Evolutionary conservation across 2,329 filamentous ascomycete genomes (phyloP).

Genomic region (Aspergillus carbonarius): DNA sequence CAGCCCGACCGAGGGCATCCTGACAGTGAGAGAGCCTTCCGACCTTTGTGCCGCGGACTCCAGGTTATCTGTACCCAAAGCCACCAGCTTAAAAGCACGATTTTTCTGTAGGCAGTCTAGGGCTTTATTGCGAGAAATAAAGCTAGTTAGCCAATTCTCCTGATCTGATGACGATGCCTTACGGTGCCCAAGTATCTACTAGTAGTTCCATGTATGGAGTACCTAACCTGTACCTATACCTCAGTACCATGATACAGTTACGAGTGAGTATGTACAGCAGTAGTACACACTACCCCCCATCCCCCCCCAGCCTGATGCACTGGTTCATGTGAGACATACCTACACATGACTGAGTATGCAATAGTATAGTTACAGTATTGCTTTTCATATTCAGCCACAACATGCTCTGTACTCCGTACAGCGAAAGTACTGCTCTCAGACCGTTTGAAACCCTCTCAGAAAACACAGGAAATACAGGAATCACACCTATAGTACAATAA

Average conservation of each 20-base stretch:
- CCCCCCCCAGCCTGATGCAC: not conserved
- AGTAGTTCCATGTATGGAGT: not conserved
- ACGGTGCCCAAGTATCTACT: not conserved
- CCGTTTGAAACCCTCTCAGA: too few relatives aligned
- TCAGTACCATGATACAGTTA: not conserved
- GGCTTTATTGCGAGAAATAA: not conserved
- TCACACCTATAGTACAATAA: not conserved
- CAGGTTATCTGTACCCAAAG: too few relatives aligned
- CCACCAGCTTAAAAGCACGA: not conserved
- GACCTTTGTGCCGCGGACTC: too few relatives aligned
- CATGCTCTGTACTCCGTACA: too few relatives aligned
- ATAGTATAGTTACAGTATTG: not conserved
- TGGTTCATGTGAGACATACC: not conserved
- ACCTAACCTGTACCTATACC: not conserved
- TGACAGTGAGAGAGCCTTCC: too few relatives aligned
- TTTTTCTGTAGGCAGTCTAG: not conserved
- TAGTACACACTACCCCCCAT: not conserved
- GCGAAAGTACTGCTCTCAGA: too few relatives aligned
- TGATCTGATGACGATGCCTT: not conserved
- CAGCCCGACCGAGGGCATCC: too few relatives aligned
- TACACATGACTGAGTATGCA: not conserved
- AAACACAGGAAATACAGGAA: not conserved
- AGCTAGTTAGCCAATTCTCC: not conserved
- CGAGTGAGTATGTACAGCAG: not conserved
- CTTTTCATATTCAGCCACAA: too few relatives aligned